These are phyloP conservation scores for Collybia sordida DNA, from an alignment of 768 basidiomycete species.

Conservation along the genomic window DNA sequence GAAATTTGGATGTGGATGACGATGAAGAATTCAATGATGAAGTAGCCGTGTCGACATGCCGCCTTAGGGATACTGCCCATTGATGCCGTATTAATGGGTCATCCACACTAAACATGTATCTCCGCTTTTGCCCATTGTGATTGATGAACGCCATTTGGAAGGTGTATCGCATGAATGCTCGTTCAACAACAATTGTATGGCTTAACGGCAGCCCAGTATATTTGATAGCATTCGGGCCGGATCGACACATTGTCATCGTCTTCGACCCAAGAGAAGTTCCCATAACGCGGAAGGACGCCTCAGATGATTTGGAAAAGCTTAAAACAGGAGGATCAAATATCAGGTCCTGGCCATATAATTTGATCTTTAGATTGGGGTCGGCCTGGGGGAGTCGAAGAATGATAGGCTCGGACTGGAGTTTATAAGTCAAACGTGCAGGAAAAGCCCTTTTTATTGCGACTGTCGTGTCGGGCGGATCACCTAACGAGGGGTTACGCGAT, in stretches of 20 bases:
- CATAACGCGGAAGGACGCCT: conserved; percentile 88
- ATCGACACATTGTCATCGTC: conserved; percentile 79
- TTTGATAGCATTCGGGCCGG: conserved; percentile 78
- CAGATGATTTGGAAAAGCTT: conserved; percentile 72
- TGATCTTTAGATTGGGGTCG: conserved; percentile 81
- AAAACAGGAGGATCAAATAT: conserved; percentile 85
- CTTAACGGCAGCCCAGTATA: conserved; percentile 84
- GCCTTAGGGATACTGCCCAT: conserved; percentile 69
- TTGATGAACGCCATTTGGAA: conserved; percentile 89
- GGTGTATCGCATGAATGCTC: conserved; percentile 95
- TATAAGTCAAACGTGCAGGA: conserved; percentile 81
- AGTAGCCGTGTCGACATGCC: conserved; percentile 59
- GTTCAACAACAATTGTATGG: conserved; percentile 76
- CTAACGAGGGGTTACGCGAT: conserved; percentile 49
- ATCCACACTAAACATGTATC: conserved; percentile 94
- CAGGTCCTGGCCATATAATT: conserved; percentile 85
- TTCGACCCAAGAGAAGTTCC: conserved; percentile 84
- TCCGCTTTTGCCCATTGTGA: conserved; percentile 64
- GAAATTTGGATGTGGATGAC: conserved; percentile 44
- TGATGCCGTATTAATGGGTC: conserved; percentile 74
- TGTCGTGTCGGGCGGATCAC: conserved; percentile 44
- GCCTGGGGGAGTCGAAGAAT: conserved; percentile 81
- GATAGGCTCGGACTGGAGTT: conserved; percentile 85
- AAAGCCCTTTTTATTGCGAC: conserved; percentile 74
- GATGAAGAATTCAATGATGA: conserved; percentile 32